Percentiles rank a stretch among this genome's conserved stretches.
phyloP scores from a whole-genome alignment of 2,329 filamentous ascomycete genomes.

The Trichoderma aggressivum region DNA sequence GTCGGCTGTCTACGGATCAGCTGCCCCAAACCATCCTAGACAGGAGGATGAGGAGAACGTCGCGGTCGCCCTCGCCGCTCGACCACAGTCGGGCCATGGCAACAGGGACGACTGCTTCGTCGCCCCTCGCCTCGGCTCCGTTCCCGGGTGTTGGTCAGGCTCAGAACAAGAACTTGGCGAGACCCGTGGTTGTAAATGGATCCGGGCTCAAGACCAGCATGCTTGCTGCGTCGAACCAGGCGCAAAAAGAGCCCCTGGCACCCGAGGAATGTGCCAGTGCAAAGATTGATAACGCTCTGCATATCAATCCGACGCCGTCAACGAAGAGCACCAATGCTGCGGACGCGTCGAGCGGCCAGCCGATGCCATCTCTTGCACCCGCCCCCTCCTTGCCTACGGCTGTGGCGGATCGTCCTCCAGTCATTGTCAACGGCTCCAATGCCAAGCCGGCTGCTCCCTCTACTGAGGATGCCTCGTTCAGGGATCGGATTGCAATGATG shows the following conservation, averaged over 20 bases:
- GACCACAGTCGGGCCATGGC: conserved; percentile 48
- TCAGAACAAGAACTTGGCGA: conserved; percentile 35
- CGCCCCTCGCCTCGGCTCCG: conserved; percentile 37
- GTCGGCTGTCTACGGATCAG: conserved; percentile 52
- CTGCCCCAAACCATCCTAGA: conserved; percentile 53
- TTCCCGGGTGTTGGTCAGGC: conserved; percentile 31
- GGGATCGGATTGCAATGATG: conserved; percentile 42
- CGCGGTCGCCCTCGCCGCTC: conserved; percentile 55
- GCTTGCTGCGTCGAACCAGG: conserved; percentile 20
- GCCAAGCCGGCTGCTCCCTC: conserved; percentile 21
- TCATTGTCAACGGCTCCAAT: conserved; percentile 37
- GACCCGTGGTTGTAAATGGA: conserved; percentile 54
- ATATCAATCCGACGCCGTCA: conserved; percentile 24
- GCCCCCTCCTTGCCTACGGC: conserved; percentile 22
- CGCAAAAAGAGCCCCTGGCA: not conserved
- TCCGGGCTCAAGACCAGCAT: conserved; percentile 39
- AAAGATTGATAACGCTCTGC: conserved; percentile 29
- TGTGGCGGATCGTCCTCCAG: conserved; percentile 28
- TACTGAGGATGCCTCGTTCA: conserved; percentile 40
- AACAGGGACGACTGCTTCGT: conserved; percentile 35
- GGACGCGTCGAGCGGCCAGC: not conserved
- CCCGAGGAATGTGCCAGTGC: conserved; percentile 25
- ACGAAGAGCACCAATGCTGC: not conserved
- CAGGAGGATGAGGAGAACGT: conserved; percentile 50
- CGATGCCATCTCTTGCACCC: not conserved